These are phyloP conservation scores for Patellaria atrata DNA, from an alignment of 495 filamentous ascomycete genomes.

Conservation along the genomic window DNA sequence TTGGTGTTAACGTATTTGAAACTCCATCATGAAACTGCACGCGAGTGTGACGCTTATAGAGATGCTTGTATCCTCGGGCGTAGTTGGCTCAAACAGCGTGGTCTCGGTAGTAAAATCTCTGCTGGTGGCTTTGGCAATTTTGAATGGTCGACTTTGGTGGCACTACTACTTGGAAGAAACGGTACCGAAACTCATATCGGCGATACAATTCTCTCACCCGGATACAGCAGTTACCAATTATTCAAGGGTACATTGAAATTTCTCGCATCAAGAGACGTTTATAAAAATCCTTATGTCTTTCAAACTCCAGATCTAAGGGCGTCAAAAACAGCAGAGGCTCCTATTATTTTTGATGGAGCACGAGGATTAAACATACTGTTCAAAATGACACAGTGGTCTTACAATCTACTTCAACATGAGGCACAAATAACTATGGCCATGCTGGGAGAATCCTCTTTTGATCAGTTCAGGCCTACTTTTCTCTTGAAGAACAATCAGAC, in stretches of 20 bases:
- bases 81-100: conserved; percentile 79
- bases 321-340: conserved; percentile 22
- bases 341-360: conserved; percentile 51
- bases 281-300: conserved; percentile 45
- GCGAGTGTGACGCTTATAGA: conserved; percentile 53
- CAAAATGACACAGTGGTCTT: conserved; percentile 85
- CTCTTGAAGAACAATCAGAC: conserved; percentile 54
- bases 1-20: conserved; percentile 58
- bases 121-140: conserved; percentile 88
- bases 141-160: conserved; percentile 68
- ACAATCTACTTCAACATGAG: conserved; percentile 53
- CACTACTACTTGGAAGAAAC: conserved; percentile 54
- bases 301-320: conserved; percentile 25
- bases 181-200: conserved; percentile 50
- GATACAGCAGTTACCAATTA: conserved; percentile 82
- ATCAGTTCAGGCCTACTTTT: conserved; percentile 74
- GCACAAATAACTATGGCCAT: conserved; percentile 54
- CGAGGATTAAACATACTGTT: conserved; percentile 70
- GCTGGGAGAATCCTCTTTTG: conserved; percentile 55
- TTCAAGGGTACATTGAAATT: conserved; percentile 88
- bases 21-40: conserved; percentile 47
- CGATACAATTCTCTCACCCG: conserved; percentile 52
- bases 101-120: conserved; percentile 49
- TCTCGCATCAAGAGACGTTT: conserved; percentile 54
- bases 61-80: conserved; percentile 77